A percentile compares a stretch with the other conserved stretches of the same genome.
Evolutionary conservation across 352 stramenopile genomes (phyloP).

Genomic region (Pelagophyceae sp.): DNA sequence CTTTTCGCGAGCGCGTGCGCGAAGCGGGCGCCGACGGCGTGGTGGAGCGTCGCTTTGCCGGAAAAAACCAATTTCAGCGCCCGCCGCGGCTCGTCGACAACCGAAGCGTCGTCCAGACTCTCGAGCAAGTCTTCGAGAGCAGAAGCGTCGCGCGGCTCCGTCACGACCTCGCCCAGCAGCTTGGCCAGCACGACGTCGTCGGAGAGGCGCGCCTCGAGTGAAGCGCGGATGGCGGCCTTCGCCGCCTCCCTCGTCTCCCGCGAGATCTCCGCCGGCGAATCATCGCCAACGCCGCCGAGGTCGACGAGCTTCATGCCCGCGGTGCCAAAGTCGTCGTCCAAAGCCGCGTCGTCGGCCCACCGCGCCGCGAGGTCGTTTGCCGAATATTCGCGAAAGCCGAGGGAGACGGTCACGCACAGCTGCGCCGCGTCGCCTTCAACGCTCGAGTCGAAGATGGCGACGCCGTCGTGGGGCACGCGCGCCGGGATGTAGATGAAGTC

Average conservation of each 20-base stretch:
- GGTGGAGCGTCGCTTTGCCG: neutral
- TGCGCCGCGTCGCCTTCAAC: neutral
- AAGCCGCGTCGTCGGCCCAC: neutral
- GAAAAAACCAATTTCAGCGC: no score
- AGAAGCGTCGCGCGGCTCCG: constrained; percentile 8
- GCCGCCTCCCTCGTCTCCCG: neutral
- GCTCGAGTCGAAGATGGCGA: neutral
- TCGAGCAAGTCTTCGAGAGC: no score
- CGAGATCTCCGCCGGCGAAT: neutral
- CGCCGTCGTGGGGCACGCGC: constrained; percentile 9
- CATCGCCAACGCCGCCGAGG: neutral
- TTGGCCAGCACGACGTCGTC: neutral
- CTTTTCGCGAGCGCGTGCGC: neutral
- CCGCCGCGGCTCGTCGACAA: no score
- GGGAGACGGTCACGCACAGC: neutral
- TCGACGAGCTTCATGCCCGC: neutral
- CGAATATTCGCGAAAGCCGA: neutral
- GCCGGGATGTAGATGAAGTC: constrained; percentile 8
- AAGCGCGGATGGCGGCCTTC: neutral
- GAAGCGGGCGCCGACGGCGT: neutral
- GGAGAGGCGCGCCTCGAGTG: neutral
- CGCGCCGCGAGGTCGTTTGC: neutral
- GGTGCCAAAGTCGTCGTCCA: neutral
- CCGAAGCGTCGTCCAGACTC: no score
- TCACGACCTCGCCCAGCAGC: neutral